Conservation (phyloP, 768 basidiomycete genomes). For the Boletus reticuloceps region DNA sequence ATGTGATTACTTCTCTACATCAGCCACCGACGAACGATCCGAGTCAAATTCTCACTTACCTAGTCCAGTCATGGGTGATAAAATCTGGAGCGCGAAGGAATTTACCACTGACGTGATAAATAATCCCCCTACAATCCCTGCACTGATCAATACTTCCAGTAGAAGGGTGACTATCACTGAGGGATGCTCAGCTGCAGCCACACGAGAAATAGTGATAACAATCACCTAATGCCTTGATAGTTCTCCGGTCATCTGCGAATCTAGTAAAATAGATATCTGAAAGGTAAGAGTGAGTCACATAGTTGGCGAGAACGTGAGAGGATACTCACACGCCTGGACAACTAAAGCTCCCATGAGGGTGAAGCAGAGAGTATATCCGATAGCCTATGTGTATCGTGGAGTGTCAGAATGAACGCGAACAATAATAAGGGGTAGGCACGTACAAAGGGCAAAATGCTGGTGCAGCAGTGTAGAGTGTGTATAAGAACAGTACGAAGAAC, state of each 20-base stretch:
- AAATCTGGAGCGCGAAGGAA: too few species aligned
- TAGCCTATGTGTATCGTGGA: too few species aligned
- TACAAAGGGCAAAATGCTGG: constrained; percentile 8
- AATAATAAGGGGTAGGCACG: background rate
- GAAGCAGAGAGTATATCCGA: background rate
- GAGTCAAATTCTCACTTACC: too few species aligned
- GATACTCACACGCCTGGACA: background rate
- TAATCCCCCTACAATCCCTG: too few species aligned
- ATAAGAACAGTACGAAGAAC: background rate
- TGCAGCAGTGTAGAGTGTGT: too few species aligned
- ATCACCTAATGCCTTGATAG: constrained; percentile 16
- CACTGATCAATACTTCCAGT: constrained; percentile 10
- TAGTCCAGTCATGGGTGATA: too few species aligned
- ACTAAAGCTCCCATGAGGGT: background rate
- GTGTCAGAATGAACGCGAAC: background rate
- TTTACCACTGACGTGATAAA: too few species aligned
- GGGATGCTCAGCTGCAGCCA: background rate
- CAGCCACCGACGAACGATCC: too few species aligned
- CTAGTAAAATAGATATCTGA: constrained; percentile 18
- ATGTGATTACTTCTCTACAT: background rate
- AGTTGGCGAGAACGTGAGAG: background rate
- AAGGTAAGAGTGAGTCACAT: background rate
- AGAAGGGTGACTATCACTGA: constrained; percentile 11
- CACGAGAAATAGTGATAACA: background rate
- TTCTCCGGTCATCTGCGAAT: constrained; percentile 1